Base-by-base conservation (phyloP, 1,284 basidiomycete species). In the Ganoderma meredithae region DNA sequence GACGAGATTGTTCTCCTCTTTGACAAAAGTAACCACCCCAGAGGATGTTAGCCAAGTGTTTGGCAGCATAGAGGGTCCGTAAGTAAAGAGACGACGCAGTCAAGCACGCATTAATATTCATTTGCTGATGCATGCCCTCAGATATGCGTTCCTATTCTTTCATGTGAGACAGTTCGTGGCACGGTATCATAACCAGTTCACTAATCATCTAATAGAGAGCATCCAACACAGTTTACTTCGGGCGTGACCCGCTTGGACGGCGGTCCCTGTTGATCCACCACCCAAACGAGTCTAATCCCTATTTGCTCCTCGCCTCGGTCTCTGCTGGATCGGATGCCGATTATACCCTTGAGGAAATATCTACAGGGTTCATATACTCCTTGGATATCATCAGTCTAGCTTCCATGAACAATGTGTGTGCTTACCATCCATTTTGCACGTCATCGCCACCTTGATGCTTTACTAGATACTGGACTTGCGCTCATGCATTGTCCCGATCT, bases 211-310 rank as follows among this genome's bases (percentile, higher is more conserved):
- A 3, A 3, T 31, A 72, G 71, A 52, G 33, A 27, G 4, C 44
- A 3, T 43, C 66, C 4, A 66, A 44, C 22, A 65, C 12, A 12
- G 13, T 74, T 1, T 74, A 68, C 52, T 94, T 75, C 77, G 94
- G 88, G 6, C 86, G 97, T 59, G 97, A 99, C 79, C 95, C 95
- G 1, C 86, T 99, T 0, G 97, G 97, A 1, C 87, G 98, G 36
- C 88, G 98, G 53, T 99, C 97, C 8, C 85, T 99, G 1, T 83
- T 99, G 1, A 79, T 95, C 25, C 88, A 92, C 68, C 80, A 79
- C 66, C 89, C 91, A 19, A 85, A 83, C 19, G 61, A 70, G 0
- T 65, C 71, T 25, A 79, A 81, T 6, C 88, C 90, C 0, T 83
- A 85, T 69, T 81, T 94, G 47, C 76, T 94, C 33, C 77, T 94